A percentile compares a stretch with the other conserved stretches of the same genome.
Evolutionary conservation across 2,329 filamentous ascomycete species (phyloP).

Genomic region (Phialophora verrucosa): DNA sequence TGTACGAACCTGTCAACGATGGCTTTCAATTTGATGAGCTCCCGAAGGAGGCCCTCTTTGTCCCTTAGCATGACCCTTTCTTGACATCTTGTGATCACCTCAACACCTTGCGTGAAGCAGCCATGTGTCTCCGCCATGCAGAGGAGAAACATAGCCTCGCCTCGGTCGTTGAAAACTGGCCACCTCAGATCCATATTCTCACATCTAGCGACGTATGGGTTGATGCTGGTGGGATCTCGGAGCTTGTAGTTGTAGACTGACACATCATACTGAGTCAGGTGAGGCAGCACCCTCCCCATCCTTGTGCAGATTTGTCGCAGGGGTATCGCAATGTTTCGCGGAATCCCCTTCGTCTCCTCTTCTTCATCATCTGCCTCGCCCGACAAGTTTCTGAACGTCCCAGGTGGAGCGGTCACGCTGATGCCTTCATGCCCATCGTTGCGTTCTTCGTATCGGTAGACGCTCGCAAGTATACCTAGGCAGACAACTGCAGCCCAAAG

Average conservation of each 20-base stretch:
- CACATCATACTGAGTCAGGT: conserved; percentile 30
- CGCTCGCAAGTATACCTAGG: conserved; percentile 29
- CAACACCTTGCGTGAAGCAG: conserved; percentile 28
- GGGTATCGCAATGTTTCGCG: conserved; percentile 28
- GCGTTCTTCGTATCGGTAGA: conserved; percentile 29
- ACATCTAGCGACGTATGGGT: conserved; percentile 30
- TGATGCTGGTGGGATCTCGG: conserved; percentile 30
- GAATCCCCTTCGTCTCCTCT: conserved; percentile 29
- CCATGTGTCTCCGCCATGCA: conserved; percentile 33
- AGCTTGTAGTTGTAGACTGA: conserved; percentile 32
- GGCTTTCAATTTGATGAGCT: conserved; percentile 26
- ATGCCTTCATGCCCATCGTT: conserved; percentile 32
- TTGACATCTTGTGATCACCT: conserved; percentile 29
- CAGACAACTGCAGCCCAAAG: conserved; percentile 32
- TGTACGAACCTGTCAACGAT: conserved; percentile 30
- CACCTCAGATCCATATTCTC: conserved; percentile 32
- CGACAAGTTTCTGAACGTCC: conserved; percentile 21
- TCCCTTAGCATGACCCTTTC: conserved; percentile 29
- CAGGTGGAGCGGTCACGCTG: conserved; percentile 27
- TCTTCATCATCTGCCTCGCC: conserved; percentile 31
- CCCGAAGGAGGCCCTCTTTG: conserved; percentile 28
- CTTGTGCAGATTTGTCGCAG: conserved; percentile 28
- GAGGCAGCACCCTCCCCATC: conserved; percentile 27
- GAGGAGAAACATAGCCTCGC: conserved; percentile 31
- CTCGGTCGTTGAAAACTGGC: conserved; percentile 32